Evolutionary conservation across 345 rosid species (phyloP), one percentile per base, ranked within the genome.

Genomic region (Salix brachista): DNA sequence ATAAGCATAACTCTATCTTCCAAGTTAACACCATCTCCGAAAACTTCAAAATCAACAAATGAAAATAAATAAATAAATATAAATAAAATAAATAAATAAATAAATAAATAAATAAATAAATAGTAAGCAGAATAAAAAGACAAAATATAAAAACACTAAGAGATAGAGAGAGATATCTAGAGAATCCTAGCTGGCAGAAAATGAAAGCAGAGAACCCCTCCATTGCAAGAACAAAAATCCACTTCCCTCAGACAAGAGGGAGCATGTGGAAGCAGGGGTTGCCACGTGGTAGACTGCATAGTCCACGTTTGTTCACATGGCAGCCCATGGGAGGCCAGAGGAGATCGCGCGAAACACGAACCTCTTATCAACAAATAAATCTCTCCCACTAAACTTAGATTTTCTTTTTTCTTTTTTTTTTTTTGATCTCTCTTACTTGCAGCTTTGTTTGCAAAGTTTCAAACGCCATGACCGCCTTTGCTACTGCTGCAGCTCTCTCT

Each of bases 391-490:
- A 36, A 69, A 36, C 17, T 50, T 36, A 9, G 13, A 21, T 34
- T 34, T 75, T 76, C 62, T 13, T 56, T 71, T 37, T 34, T 34
- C 6, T 1, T 34, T 34, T 34, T 4, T 34, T 4, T 34, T 34
- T 68, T 64, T 41, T 67, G 50, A 44, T 62, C 36, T 44, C 60
- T n/a, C 65, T 28, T 41, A 41, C 30, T 32, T 8, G 8, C 34
- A 4, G 14, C 62, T 65, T 69, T 64, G 60, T 30, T 30, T 17
- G 41, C 36, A 69, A 23, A 39, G 17, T 58, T 58, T 23, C 78
- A 25, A 48, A 84, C 87, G 89, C 87, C 85, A 96, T 96, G 99
- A 90, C 82, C 87, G 81, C 93, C 80, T 86, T 93, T 19, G 93
- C 90, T 68, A 80, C 90, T 28, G 90, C 92, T 60, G 89, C 91